phyloP scores from a whole-genome alignment of 768 basidiomycete species.

The Hypsizygus marmoreus region DNA sequence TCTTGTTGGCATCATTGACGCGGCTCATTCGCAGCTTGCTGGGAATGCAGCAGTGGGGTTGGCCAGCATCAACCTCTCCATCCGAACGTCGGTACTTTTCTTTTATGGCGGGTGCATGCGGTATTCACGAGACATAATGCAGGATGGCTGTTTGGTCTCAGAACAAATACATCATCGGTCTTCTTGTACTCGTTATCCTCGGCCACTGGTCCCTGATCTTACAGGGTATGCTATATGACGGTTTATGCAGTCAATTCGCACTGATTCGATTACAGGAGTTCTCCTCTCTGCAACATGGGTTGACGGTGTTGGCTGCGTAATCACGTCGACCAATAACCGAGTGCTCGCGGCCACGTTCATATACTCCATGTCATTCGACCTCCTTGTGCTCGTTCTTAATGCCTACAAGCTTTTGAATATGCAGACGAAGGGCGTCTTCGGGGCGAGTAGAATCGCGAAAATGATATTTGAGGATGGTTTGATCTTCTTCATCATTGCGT shows the following conservation, averaged over 20 bases:
- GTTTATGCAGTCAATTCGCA: neutral
- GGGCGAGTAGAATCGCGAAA: conserved; percentile 50
- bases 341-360: conserved; percentile 72
- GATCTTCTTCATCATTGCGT: conserved; percentile 78
- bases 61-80: conserved; percentile 61
- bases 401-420: conserved; percentile 54
- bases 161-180: conserved; percentile 49
- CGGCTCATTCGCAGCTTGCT: conserved; percentile 14
- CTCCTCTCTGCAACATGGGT: conserved; percentile 61
- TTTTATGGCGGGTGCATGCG: neutral
- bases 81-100: conserved; percentile 49
- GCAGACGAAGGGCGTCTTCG: conserved; percentile 24
- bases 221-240: conserved; percentile 47
- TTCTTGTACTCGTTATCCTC: conserved; percentile 56
- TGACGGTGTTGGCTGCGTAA: conserved; percentile 48
- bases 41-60: conserved; percentile 54
- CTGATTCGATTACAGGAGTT: conserved; percentile 41
- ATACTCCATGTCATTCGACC: conserved; percentile 77
- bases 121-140: conserved; percentile 1
- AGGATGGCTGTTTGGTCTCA: conserved; percentile 68
- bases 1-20: neutral
- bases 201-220: conserved; percentile 75
- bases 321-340: conserved; percentile 60
- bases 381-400: conserved; percentile 59
- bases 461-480: conserved; percentile 75